phyloP scores from a whole-genome alignment of 2,329 filamentous ascomycete genomes.

The Albifimbria verrucaria region DNA sequence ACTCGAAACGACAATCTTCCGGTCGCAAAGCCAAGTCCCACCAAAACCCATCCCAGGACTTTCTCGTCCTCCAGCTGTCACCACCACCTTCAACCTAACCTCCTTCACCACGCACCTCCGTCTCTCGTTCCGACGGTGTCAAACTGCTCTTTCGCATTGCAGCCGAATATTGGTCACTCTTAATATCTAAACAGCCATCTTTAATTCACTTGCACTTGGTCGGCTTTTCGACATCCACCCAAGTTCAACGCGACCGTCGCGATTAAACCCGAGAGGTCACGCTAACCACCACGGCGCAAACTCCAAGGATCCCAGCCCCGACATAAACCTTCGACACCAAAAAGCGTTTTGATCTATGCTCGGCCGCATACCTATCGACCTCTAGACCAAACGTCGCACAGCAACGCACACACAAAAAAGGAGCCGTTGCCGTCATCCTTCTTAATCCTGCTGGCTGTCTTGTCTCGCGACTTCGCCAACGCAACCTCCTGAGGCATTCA shows the following conservation, averaged over 20 bases:
- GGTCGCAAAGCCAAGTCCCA: background rate
- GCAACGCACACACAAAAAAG: background rate
- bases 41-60: background rate
- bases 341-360: background rate
- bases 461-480: too few species aligned
- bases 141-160: background rate
- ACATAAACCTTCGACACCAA: background rate
- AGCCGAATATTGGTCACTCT: background rate
- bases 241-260: background rate
- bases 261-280: background rate
- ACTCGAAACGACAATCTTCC: background rate
- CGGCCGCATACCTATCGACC: background rate
- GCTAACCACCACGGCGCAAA: background rate
- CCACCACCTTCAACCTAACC: background rate
- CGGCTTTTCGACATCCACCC: too few species aligned
- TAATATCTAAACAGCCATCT: too few species aligned
- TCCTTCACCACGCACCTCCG: background rate
- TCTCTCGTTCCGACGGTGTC: background rate
- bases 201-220: too few species aligned
- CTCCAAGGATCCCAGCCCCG: background rate
- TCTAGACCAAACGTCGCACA: background rate
- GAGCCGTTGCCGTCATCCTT: too few species aligned
- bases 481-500: too few species aligned
- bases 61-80: background rate
- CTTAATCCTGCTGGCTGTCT: too few species aligned